A percentile compares a stretch with the other conserved stretches of the same genome.
Conservation (phyloP, 441 rosid species). For the Jatropha multifida region DNA sequence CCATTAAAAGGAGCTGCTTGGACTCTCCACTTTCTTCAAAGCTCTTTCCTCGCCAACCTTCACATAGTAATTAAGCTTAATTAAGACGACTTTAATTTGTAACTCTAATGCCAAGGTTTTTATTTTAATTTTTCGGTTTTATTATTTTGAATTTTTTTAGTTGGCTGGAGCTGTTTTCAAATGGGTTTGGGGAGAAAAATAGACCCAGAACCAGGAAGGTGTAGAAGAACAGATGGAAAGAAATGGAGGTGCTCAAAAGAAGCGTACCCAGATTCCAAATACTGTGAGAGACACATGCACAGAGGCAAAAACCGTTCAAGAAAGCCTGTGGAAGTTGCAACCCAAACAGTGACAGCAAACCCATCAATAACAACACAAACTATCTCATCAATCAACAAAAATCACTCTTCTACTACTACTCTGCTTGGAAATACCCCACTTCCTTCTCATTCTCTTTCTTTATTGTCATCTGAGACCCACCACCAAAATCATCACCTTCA, state of each 20-base stretch:
- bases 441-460: slow-evolving; percentile 33
- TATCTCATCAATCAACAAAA: slow-evolving; percentile 37
- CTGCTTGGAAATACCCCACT: slow-evolving; percentile 8
- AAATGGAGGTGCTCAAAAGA: slow-evolving; percentile 99
- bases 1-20: slow-evolving; percentile 63
- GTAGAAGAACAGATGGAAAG: slow-evolving; percentile 98
- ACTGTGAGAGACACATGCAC: slow-evolving; percentile 99
- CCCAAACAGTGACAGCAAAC: slow-evolving; percentile 33
- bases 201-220: slow-evolving; percentile 95
- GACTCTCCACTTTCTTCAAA: slow-evolving; percentile 56
- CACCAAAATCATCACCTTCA: slow-evolving; percentile 23
- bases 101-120: too few species aligned
- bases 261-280: slow-evolving; percentile 93
- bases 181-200: slow-evolving; percentile 81
- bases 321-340: slow-evolving; percentile 87
- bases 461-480: slow-evolving; percentile 34
- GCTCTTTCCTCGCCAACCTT: slow-evolving; percentile 56
- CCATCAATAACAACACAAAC: slow-evolving; percentile 23
- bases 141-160: slow-evolving; percentile 31
- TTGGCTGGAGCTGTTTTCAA: slow-evolving; percentile 87
- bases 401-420: slow-evolving; percentile 18
- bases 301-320: slow-evolving; percentile 99
- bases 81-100: background rate
- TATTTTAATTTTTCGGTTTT: background rate
- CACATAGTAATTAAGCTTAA: slow-evolving; percentile 41